Evolutionary conservation across 768 basidiomycete genomes (phyloP), one percentile per base, ranked within the genome.

Genomic region (Lentinula sp.): DNA sequence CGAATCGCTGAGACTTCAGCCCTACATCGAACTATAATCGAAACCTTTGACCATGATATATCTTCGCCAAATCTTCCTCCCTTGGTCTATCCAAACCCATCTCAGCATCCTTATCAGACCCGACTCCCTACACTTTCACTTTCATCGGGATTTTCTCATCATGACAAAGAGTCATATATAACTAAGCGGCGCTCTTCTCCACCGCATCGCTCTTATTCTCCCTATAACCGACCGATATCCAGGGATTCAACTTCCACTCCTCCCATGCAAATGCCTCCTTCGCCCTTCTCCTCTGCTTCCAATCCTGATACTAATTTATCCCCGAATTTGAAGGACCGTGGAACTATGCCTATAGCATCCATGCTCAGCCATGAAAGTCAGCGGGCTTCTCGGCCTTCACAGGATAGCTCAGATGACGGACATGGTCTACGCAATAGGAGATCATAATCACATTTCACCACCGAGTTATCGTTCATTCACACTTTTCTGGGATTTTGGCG

Each of bases 331-430:
- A 59, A 39, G 57, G 85, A 88, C 58, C 78, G 86, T 60, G 83
- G 83, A 15, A 86, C 87, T 40, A 92, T 92, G 90, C 85, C 88
- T 48, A 91, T 93, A 65, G 89, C 87, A 31, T 88, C 88, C 1
- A 73, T 93, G 34, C 78, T 91, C 21, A 16, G 55, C 13, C 15
- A 37, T 10, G 28, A 56, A 21, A 32, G 18, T 13, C 35, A 23
- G 21, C 54, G 37, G 15, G 5, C 10, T 13, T 40, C 39, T 11
- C 39, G 23, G 23, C 5, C 11, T 21, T 43, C 54, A n/a, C n/a
- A 56, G 55, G 15, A 5, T 35, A 37, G 13, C 11, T 37, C 53
- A 37, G 53, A 35, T 5, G 35, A 54, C 3, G 53, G 37, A 39
- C n/a, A 8, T 13, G 37, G 37, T 9, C 35, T 21, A 21, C 53